Evolutionary conservation across 2,329 filamentous ascomycete genomes (phyloP).

Genomic region (Taxawa tesnikishii): DNA sequence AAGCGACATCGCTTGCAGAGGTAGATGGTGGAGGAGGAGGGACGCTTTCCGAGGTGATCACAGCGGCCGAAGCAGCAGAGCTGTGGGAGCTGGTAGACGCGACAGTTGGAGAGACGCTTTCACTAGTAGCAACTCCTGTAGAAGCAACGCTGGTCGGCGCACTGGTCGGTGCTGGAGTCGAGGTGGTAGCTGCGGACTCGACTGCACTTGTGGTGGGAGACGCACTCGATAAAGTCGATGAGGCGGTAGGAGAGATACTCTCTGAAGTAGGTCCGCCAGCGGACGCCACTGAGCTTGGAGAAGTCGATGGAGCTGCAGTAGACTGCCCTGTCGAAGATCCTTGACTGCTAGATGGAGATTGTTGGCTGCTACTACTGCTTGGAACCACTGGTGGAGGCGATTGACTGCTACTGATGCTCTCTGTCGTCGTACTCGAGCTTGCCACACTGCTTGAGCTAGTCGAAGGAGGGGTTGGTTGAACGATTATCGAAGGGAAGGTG

Average conservation of each 20-base stretch:
- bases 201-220: constrained; percentile 1
- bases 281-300: not conserved
- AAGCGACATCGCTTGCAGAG: too few relatives aligned
- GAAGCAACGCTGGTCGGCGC: constrained; percentile 3
- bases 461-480: constrained; percentile 7
- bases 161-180: too few relatives aligned
- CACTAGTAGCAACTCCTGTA: not conserved
- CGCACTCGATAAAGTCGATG: not conserved
- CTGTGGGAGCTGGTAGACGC: not conserved
- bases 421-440: not conserved
- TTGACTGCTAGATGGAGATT: too few relatives aligned
- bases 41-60: not conserved
- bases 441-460: not conserved
- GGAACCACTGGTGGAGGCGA: too few relatives aligned
- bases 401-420: too few relatives aligned
- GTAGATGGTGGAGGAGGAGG: too few relatives aligned
- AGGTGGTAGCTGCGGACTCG: too few relatives aligned
- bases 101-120: constrained; percentile 4
- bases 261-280: constrained; percentile 1
- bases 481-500: constrained; percentile 7
- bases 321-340: constrained; percentile 1
- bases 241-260: constrained; percentile 1
- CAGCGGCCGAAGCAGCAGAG: not conserved
- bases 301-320: not conserved
- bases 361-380: not conserved